Conservation (phyloP, 345 rosid genomes). For the Pelargonium nanum region DNA sequence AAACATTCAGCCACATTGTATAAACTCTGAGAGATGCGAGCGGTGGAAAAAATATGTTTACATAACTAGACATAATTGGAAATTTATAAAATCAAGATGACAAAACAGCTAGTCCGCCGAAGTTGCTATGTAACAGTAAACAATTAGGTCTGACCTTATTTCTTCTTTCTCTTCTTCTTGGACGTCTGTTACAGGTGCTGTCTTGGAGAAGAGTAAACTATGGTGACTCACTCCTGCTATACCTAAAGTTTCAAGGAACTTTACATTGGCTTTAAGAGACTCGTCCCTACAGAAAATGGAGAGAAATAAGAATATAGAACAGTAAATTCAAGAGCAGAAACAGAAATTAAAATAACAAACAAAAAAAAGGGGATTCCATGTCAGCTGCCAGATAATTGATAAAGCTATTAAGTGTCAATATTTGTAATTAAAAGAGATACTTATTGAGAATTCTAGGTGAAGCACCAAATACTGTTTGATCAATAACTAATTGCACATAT, state of each 20-base stretch:
- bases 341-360: neutral
- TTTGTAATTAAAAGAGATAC: too few species aligned
- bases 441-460: too few species aligned
- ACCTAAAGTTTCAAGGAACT: slow-evolving; percentile 65
- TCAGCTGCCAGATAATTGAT: too few species aligned
- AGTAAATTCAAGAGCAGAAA: too few species aligned
- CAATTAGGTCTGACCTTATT: slow-evolving; percentile 31
- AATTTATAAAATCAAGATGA: too few species aligned
- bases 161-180: slow-evolving; percentile 46
- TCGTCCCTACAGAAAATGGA: slow-evolving; percentile 39
- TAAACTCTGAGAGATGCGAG: too few species aligned
- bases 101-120: neutral
- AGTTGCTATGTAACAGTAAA: neutral
- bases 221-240: slow-evolving; percentile 98
- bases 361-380: neutral
- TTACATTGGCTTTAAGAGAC: slow-evolving; percentile 43
- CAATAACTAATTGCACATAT: too few species aligned
- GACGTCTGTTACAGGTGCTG: slow-evolving; percentile 51
- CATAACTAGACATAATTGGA: too few species aligned
- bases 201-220: slow-evolving; percentile 84
- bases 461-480: too few species aligned
- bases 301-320: neutral
- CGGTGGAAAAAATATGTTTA: too few species aligned
- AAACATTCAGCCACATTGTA: too few species aligned
- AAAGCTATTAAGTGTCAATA: too few species aligned